phyloP scores from a whole-genome alignment of 345 rosid genomes.

The Eucalyptus tenuipes region DNA sequence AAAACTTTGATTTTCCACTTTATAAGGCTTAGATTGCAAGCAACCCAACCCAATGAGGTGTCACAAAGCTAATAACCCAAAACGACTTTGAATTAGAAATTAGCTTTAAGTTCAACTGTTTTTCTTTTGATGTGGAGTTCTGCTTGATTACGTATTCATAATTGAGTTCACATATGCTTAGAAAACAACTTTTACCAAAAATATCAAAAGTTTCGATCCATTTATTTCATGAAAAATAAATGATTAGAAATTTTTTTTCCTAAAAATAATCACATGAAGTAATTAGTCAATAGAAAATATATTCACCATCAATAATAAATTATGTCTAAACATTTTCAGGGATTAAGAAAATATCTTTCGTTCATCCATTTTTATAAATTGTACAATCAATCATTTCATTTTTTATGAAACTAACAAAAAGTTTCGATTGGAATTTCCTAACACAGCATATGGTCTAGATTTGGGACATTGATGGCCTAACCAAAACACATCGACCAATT shows the following conservation, averaged over 20 bases:
- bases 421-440: not conserved
- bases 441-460: not conserved
- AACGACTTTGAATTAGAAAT: not conserved
- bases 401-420: not conserved
- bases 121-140: not conserved
- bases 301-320: not conserved
- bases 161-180: not conserved
- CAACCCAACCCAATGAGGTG: not conserved
- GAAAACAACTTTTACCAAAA: not conserved
- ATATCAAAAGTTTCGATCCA: not conserved
- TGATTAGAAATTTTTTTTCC: not conserved
- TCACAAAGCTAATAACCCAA: not conserved
- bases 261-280: not conserved
- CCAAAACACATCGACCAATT: not conserved
- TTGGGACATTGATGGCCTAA: not conserved
- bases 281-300: not conserved
- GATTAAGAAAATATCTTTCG: not conserved
- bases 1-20: not conserved
- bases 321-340: accelerated
- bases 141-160: not conserved
- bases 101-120: not conserved
- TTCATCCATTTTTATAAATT: not conserved
- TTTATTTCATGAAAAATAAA: not conserved
- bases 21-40: not conserved
- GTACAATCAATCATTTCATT: not conserved